Evolutionary conservation across 75 land plant genomes (phyloP), one percentile per base, ranked within the genome.

Genomic region (Sequoiadendron giganteum): DNA sequence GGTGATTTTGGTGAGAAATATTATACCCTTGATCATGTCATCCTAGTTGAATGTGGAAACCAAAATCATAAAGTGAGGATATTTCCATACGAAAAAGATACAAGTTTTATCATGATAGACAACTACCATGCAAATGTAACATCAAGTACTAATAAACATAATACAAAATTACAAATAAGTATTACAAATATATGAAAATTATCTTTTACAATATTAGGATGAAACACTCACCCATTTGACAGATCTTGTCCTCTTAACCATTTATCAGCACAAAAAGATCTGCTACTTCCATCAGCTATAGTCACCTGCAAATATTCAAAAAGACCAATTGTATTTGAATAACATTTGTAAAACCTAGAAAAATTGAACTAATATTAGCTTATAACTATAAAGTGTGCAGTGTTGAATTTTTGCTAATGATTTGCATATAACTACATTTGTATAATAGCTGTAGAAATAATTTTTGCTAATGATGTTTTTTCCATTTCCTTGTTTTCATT

Each of bases 181-280:
- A 48, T 49, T 49, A 65, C 18, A 8, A 45, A 76, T 42, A 19
- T 86, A 18, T n/a, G 40, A 87, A 13, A 39, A 87, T 49, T 65
- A 52, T 56, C 34, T 87, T 32, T 55, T 40, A 34, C 11, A 77
- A 21, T 55, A 42, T 34, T 28, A 14, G 28, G 28, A 61, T 61
- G 58, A 55, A 55, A 61, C 68, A 21, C 61, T 91, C 40, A 91
- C 92, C 92, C 92, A 48, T 83, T 79, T 15, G 88, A 83, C 8
- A 90, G 45, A 87, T 89, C 92, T 79, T 83, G 83, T 68, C 91
- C 90, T 87, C 92, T 68, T 45, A 83, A 79, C 92, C 92, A 91
- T 45, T 87, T 76, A 58, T 91, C 92, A 39, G 45, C 32, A 43
- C 88, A 91, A 77, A 91, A 91, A 11, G 34, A 32, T 86, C 85